A percentile compares a stretch with the other conserved stretches of the same genome.
phyloP scores from a whole-genome alignment of 768 basidiomycete species.

The Pleurotus platypus region DNA sequence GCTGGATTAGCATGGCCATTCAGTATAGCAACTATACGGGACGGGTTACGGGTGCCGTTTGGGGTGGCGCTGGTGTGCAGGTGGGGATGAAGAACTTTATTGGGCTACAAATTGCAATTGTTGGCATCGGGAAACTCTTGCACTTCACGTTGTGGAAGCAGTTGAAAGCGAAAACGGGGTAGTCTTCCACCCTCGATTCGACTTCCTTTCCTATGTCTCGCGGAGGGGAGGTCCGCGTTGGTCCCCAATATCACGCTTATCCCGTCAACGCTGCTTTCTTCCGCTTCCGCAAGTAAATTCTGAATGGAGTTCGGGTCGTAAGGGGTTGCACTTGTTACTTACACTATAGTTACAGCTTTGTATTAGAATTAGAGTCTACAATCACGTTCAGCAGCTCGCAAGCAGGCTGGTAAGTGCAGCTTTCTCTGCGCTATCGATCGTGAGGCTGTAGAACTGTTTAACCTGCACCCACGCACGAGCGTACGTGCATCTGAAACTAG shows the following conservation, averaged over 20 bases:
- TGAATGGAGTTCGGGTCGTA: too few relatives aligned
- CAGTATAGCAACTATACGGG: constrained; percentile 70
- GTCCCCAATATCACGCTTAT: too few relatives aligned
- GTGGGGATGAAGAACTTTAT: constrained; percentile 62
- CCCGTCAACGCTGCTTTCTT: too few relatives aligned
- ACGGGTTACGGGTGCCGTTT: constrained; percentile 62
- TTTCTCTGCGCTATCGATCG: constrained; percentile 50
- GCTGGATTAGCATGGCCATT: constrained; percentile 50
- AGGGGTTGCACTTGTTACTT: neutral
- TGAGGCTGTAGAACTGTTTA: constrained; percentile 47
- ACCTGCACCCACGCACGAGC: constrained; percentile 50
- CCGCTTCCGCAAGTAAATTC: too few relatives aligned
- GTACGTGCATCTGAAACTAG: constrained; percentile 48
- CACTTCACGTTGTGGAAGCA: constrained; percentile 57
- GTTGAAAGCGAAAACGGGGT: constrained; percentile 65
- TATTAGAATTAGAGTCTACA: neutral
- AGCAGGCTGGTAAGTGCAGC: constrained; percentile 38
- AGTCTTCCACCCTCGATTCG: constrained; percentile 5
- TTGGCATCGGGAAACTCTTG: constrained; percentile 54
- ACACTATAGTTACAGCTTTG: neutral
- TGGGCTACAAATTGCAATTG: constrained; percentile 56
- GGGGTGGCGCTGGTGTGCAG: constrained; percentile 59
- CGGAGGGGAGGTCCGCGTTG: too few relatives aligned
- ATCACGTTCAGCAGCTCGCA: constrained; percentile 26
- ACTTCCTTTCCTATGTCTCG: too few relatives aligned